phyloP scores from a whole-genome alignment of 2,329 filamentous ascomycete species.

The Alternaria arborescens region DNA sequence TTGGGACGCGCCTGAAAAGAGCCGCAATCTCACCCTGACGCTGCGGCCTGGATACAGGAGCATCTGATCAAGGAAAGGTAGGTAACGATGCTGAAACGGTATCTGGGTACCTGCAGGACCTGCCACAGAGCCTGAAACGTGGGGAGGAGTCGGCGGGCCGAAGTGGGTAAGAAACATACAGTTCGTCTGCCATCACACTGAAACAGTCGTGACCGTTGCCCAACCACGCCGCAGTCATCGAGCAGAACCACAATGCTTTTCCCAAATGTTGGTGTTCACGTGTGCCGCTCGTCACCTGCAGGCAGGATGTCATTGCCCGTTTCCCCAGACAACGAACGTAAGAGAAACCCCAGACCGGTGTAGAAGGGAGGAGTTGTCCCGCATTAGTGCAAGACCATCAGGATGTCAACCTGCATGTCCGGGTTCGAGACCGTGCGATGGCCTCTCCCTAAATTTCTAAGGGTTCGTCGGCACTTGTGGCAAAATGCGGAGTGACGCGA shows the following conservation, averaged over 20 bases:
- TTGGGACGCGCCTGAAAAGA: not conserved
- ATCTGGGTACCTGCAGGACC: slow-evolving; percentile 44
- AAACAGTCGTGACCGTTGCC: slow-evolving; percentile 32
- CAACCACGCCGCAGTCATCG: slow-evolving; percentile 10
- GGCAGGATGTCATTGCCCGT: slow-evolving; percentile 11
- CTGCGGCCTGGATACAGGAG: not conserved
- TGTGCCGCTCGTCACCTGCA: slow-evolving; percentile 21
- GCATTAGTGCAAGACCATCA: slow-evolving; percentile 20
- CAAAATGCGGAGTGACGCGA: not conserved
- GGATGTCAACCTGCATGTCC: slow-evolving; percentile 10
- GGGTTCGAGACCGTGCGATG: slow-evolving; percentile 13
- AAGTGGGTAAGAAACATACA: slow-evolving; percentile 11
- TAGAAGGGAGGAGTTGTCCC: slow-evolving; percentile 11
- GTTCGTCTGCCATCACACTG: slow-evolving; percentile 19
- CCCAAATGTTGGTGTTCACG: slow-evolving; percentile 8
- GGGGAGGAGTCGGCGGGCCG: slow-evolving; percentile 14
- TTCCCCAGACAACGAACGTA: slow-evolving; percentile 24
- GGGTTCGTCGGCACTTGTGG: slow-evolving; percentile 1
- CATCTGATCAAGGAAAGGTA: slow-evolving; percentile 3
- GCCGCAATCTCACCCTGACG: not conserved
- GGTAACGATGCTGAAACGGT: slow-evolving; percentile 32
- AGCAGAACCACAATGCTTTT: slow-evolving; percentile 2
- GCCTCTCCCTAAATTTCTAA: slow-evolving; percentile 3
- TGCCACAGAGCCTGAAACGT: slow-evolving; percentile 40
- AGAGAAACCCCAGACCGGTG: slow-evolving; percentile 9